Base-by-base conservation (phyloP, 2,329 filamentous ascomycete species). In the Penicillium sp. region DNA sequence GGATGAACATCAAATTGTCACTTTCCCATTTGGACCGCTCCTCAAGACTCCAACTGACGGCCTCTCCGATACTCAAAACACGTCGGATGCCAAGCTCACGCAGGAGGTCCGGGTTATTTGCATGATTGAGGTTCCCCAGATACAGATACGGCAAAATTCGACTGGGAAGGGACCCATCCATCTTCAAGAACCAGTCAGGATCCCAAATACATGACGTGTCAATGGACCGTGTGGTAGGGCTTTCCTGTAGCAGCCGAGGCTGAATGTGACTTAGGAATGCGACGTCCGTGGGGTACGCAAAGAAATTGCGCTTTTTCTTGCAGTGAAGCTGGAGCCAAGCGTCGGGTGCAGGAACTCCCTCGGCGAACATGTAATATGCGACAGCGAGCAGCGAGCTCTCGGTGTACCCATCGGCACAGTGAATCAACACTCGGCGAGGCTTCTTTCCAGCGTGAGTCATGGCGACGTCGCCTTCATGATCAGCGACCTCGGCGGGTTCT, bases 331-430 rank as follows among this genome's bases (percentile, higher is more conserved):
- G 84, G 10, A 98, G 82, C 93, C 93, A 98, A 8, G 95, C 93
- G 57, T 92, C 87, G 31, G 93, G 90, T 0, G 94, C 85, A 0
- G 93, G 85, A 11, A 87, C 82, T 6, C 91, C 92, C 62, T 95
- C 91, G 55, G 90, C 91, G 76, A 92, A 99, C 83, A 96, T 96
- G 73, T 89, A 92, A 76, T 99, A 99, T 10, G 94, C 91, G 41
- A 99, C 86, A 1, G 86, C 92, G 17, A 99, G 83, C 75, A 99
- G 84, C 1, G 92, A 92, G 1, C 90, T 94, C 76, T 99, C 95
- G 0, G 95, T 99, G 71, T 99, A 99, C 17, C 95, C 95, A 75
- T 99, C 95, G 2, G 89, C 88, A 75, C 95, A 98, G 76, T 98
- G 94, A 42, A 99, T 90, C 35, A 98, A 84, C 37, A 98, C 86